Conservation (phyloP, 352 stramenopile species). For the Phytophthora citrophthora region DNA sequence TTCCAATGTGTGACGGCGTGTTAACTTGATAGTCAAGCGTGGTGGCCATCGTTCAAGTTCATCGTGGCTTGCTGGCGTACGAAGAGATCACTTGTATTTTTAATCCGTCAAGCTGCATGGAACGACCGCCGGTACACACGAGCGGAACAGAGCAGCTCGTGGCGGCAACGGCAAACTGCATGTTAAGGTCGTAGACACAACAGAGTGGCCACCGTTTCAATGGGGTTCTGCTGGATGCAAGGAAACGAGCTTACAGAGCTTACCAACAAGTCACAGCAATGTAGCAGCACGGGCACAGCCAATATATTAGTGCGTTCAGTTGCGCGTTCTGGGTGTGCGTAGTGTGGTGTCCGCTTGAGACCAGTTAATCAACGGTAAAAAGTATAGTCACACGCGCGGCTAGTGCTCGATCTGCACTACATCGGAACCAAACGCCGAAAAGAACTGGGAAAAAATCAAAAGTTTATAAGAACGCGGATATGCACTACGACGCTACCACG, state of each 20-base stretch:
- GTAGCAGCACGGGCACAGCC: too few relatives aligned
- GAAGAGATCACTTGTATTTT: constrained; percentile 1
- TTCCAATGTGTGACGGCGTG: constrained; percentile 5
- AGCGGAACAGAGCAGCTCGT: neutral
- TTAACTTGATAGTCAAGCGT: neutral
- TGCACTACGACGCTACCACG: constrained; percentile 3
- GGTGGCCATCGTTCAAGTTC: neutral
- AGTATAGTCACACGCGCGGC: too few relatives aligned
- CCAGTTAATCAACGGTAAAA: too few relatives aligned
- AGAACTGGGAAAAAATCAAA: neutral
- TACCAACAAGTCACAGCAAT: too few relatives aligned
- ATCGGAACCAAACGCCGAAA: neutral
- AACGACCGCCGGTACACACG: neutral
- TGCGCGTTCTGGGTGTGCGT: too few relatives aligned
- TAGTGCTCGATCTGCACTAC: too few relatives aligned
- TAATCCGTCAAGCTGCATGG: too few relatives aligned
- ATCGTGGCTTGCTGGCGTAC: neutral
- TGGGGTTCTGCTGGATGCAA: neutral
- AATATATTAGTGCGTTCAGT: too few relatives aligned
- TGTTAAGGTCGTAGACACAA: neutral
- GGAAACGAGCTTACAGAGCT: too few relatives aligned
- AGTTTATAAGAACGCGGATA: constrained; percentile 9
- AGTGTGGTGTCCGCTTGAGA: too few relatives aligned
- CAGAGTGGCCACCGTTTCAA: neutral
- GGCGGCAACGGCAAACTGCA: neutral